Percentiles rank a stretch among this genome's conserved stretches.
phyloP scores from a whole-genome alignment of 2,329 filamentous ascomycete genomes.

The Thielaviopsis populi region DNA sequence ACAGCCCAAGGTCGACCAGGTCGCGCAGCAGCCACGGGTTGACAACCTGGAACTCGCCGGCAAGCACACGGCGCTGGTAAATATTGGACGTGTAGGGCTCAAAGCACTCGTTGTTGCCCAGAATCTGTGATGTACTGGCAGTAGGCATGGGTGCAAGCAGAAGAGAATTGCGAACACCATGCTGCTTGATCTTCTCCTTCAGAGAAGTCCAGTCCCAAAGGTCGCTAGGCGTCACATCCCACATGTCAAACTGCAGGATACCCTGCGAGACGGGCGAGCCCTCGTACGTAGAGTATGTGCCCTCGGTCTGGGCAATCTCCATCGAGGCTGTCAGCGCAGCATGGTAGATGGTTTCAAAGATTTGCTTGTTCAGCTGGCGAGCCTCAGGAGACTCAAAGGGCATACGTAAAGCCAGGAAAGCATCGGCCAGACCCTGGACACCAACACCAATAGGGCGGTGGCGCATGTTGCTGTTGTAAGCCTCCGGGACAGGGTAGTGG shows the following conservation, averaged over 20 bases:
- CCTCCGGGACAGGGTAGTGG: constrained; percentile 93
- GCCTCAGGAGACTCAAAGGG: constrained; percentile 95
- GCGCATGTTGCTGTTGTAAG: constrained; percentile 89
- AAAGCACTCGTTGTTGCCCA: constrained; percentile 99
- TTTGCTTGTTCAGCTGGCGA: constrained; percentile 87
- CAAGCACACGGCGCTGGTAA: constrained; percentile 93
- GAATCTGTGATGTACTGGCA: constrained; percentile 90
- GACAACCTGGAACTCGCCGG: constrained; percentile 97
- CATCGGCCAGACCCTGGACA: constrained; percentile 94
- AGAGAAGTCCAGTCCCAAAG: constrained; percentile 92
- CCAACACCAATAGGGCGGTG: constrained; percentile 92
- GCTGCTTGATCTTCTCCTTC: constrained; percentile 80
- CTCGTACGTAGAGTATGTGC: constrained; percentile 78
- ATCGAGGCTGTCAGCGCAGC: constrained; percentile 80
- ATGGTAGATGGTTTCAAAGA: constrained; percentile 99
- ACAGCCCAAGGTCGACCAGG: constrained; percentile 90
- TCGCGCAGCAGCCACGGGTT: constrained; percentile 99
- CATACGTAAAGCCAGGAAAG: constrained; percentile 90
- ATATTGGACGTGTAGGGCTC: constrained; percentile 99
- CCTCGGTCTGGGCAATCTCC: constrained; percentile 68
- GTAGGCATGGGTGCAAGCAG: constrained; percentile 96
- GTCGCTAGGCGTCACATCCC: constrained; percentile 81
- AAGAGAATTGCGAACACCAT: constrained; percentile 89
- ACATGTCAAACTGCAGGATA: constrained; percentile 97
- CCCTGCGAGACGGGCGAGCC: constrained; percentile 91